Base-by-base conservation (phyloP, 2,329 filamentous ascomycete species). In the Colletotrichum karsti region DNA sequence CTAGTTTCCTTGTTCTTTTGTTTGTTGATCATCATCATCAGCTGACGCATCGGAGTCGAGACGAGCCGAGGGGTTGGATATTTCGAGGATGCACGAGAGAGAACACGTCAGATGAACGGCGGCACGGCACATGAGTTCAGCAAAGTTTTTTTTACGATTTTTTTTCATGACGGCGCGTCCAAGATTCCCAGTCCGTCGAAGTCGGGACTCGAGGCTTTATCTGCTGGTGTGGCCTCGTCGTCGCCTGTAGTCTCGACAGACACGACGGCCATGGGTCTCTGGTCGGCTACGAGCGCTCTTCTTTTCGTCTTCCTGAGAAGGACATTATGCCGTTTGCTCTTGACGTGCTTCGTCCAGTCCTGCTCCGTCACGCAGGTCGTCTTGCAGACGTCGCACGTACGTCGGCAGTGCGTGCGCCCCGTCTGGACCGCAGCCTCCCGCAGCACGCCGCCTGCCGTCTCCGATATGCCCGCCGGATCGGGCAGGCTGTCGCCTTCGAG, bases 331-430 rank as follows among this genome's bases (percentile, higher is more conserved):
- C 75, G 72, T 9, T 74, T 69, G 46, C 80, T 78, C 67, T 77
- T 79, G 9, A 82, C 65, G 58, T 83, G 81, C 63, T 78, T 76
- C 41, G 76, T 69, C 81, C 80, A 84, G 2, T 78, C 78, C 67
- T 86, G 81, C 70, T 90, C 87, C 3, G 86, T 88, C 59, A 90
- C 76, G 5, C 86, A 79, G 22, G 89, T 88, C 64, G 87, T 87
- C 72, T 93, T 81, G 75, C 96, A 99, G 1, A 90, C 72, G 3
- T 93, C 90, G 74, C 96, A 99, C 18, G 85, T 87, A 72, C 86
- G 87, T 69, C 90, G 88, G 33, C 77, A 79, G 0, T 86, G 85
- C 4, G 81, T 83, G 10, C 92, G 82, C 65, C 89, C 83, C n/a
- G 88, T 83, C 20, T 79, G 77, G 42, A 80, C 78, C 9, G 79